A percentile compares a stretch with the other conserved stretches of the same genome.
Evolutionary conservation across 768 basidiomycete species (phyloP).

Genomic region (Mycena floridula): DNA sequence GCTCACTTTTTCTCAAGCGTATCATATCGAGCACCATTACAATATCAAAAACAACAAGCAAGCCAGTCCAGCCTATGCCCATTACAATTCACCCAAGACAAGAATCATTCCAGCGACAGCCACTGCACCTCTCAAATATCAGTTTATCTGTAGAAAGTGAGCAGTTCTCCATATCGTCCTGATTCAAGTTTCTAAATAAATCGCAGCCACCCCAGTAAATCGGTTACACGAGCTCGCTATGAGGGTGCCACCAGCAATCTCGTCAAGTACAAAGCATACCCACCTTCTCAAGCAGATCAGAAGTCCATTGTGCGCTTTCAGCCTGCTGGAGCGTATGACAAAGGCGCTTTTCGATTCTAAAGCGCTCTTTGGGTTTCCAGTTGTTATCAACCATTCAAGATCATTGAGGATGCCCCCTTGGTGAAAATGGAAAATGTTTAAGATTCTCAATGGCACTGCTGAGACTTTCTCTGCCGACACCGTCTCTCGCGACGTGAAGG

Average conservation of each 20-base stretch:
- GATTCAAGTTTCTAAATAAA: not conserved
- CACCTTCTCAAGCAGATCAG: not conserved
- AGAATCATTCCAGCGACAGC: too few species aligned
- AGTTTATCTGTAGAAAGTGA: not conserved
- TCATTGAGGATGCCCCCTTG: not conserved
- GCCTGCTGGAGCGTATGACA: not conserved
- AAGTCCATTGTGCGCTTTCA: not conserved
- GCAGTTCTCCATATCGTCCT: not conserved
- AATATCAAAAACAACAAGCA: too few species aligned
- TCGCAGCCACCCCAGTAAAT: not conserved
- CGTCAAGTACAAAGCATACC: not conserved
- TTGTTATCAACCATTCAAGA: not conserved
- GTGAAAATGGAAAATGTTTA: not conserved
- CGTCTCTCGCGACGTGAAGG: not conserved
- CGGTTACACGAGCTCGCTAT: not conserved
- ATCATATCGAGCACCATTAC: too few species aligned
- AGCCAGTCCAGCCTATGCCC: too few species aligned
- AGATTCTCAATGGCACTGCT: not conserved
- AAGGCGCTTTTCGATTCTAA: not conserved
- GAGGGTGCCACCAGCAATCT: not conserved
- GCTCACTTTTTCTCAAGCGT: too few species aligned
- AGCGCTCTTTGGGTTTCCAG: not conserved
- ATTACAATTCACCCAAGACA: too few species aligned
- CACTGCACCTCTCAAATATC: too few species aligned
- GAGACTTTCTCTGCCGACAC: not conserved